These are phyloP conservation scores for Petunia axillaris DNA, from an alignment of 257 asterid species.

Conservation along the genomic window DNA sequence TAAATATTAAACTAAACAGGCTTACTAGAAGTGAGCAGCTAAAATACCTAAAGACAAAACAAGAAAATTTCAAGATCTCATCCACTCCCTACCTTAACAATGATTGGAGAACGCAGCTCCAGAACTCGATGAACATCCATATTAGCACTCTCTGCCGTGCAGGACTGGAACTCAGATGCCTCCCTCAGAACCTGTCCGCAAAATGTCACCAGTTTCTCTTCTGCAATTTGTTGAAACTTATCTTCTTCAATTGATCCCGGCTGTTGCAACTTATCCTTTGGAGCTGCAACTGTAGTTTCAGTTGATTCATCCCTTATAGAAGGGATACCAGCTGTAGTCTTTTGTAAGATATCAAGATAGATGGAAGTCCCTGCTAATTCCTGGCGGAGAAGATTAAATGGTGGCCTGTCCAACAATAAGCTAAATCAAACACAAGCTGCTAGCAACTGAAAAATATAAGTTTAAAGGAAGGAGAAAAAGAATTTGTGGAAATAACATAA, in stretches of 20 bases:
- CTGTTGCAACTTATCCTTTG: conserved; percentile 27
- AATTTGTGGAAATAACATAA: conserved; percentile 14
- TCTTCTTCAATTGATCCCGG: conserved; percentile 51
- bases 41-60: background rate
- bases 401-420: conserved; percentile 67
- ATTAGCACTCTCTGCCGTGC: conserved; percentile 72
- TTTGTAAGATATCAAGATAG: conserved; percentile 89
- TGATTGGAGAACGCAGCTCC: conserved; percentile 90
- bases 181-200: conserved; percentile 91
- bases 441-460: conserved; percentile 15
- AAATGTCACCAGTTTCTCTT: conserved; percentile 82
- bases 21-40: conserved; percentile 16
- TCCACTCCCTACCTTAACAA: conserved; percentile 69
- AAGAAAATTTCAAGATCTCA: conserved; percentile 13
- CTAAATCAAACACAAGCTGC: conserved; percentile 17
- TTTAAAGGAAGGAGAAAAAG: conserved; percentile 28
- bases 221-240: conserved; percentile 76
- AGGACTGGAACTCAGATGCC: conserved; percentile 92
- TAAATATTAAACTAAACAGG: background rate
- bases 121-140: conserved; percentile 92
- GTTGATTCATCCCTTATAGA: conserved; percentile 35
- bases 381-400: conserved; percentile 97
- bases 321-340: conserved; percentile 59
- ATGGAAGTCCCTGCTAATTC: conserved; percentile 93
- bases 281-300: conserved; percentile 15